A percentile compares a stretch with the other conserved stretches of the same genome.
phyloP scores from a whole-genome alignment of 768 basidiomycete species.

The Mycena sanguinolenta region DNA sequence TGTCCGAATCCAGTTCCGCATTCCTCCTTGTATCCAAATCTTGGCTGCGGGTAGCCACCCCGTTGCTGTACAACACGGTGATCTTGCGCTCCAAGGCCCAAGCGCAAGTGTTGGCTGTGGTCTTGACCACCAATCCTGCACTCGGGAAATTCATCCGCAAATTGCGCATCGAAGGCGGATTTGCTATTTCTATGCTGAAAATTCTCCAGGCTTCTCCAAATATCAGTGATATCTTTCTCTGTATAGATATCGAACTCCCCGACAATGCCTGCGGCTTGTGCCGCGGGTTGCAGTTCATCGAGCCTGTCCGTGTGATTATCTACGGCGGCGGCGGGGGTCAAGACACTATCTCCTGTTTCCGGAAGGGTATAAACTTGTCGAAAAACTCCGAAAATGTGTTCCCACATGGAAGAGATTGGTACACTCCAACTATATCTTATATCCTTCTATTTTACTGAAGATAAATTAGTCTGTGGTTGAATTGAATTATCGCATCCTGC shows the following conservation, averaged over 20 bases:
- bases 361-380: neutral
- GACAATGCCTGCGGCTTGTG: conserved; percentile 14
- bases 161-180: conserved; percentile 33
- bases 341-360: neutral
- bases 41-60: conserved; percentile 29
- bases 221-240: conserved; percentile 11
- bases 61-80: conserved; percentile 24
- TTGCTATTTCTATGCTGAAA: conserved; percentile 15
- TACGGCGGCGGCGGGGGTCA: neutral
- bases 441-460: too few species aligned
- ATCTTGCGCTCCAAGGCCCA: conserved; percentile 26
- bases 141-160: conserved; percentile 24
- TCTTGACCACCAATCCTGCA: conserved; percentile 11
- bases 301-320: conserved; percentile 10
- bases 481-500: neutral
- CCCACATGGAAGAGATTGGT: conserved; percentile 18
- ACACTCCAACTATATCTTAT: too few species aligned
- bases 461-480: neutral
- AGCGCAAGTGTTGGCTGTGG: conserved; percentile 1
- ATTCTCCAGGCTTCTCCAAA: conserved; percentile 14
- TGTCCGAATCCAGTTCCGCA: conserved; percentile 19
- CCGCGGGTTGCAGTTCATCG: conserved; percentile 13
- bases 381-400: neutral
- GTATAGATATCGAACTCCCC: neutral
- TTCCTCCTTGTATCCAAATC: conserved; percentile 22